These are phyloP conservation scores for Xylaria grammica DNA, from an alignment of 495 filamentous ascomycete species.

Conservation along the genomic window DNA sequence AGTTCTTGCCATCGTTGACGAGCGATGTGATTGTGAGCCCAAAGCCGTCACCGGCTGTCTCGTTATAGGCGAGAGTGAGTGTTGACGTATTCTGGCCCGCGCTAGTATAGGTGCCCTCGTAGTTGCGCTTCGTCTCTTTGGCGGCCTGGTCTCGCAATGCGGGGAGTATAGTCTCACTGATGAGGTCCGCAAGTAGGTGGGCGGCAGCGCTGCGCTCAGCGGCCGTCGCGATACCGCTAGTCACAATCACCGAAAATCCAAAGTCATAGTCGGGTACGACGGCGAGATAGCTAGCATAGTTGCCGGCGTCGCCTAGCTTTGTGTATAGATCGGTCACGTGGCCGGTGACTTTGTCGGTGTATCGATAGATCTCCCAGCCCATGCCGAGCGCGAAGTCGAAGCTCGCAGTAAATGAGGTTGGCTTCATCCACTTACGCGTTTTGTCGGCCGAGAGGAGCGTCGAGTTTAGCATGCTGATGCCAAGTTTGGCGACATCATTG, in stretches of 20 bases:
- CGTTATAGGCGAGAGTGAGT: constrained; percentile 35
- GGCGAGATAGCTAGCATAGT: constrained; percentile 39
- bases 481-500: constrained; percentile 41
- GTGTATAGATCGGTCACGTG: constrained; percentile 46
- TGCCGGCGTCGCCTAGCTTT: constrained; percentile 50
- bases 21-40: constrained; percentile 41
- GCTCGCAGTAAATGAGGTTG: constrained; percentile 46
- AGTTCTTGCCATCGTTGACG: constrained; percentile 46
- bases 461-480: constrained; percentile 53
- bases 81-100: constrained; percentile 36
- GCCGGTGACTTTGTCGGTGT: constrained; percentile 30
- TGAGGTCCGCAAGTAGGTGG: constrained; percentile 31
- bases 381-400: constrained; percentile 36
- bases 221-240: constrained; percentile 26
- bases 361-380: constrained; percentile 47
- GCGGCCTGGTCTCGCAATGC: constrained; percentile 42
- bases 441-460: constrained; percentile 42
- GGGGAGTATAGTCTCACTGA: constrained; percentile 39
- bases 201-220: constrained; percentile 12
- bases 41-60: constrained; percentile 26
- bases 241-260: constrained; percentile 46
- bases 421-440: constrained; percentile 59
- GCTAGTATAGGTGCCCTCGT: constrained; percentile 40
- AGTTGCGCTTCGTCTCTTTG: constrained; percentile 33
- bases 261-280: constrained; percentile 48